Base-by-base conservation (phyloP, 805 yeast species). In the Candida krabiensis region DNA sequence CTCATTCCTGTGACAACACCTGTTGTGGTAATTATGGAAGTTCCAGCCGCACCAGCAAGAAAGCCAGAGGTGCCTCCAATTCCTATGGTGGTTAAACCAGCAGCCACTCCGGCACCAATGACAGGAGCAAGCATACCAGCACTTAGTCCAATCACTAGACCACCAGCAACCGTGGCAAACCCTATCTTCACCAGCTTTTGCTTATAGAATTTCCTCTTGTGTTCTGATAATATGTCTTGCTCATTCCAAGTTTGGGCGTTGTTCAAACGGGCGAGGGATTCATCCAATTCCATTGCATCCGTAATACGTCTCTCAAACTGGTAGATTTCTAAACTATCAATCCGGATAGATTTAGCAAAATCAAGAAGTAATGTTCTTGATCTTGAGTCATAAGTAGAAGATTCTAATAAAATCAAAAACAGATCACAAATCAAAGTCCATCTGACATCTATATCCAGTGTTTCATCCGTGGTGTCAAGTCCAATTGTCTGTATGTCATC, bases 91-190 rank as follows among this genome's bases (percentile, higher is more conserved):
- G 97, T 83, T 28, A 93, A 69, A 12, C 98, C 99, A 3, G 98
- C 98, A 2, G 98, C 99, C 19, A 93, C 57, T 54, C 99, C 99
- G 2, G 98, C 98, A 35, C 98, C 98, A 54, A 93, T 95, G 2
- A 95, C 96, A 0, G 99, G 99, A 0, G 99, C 99, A 30, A 93
- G 66, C 30, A 93, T 63, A 5, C 99, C 99, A 7, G 96, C 98
- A 43, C 96, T 87, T 14, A 93, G 68, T 2, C 99, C 99, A 41
- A 93, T 77, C 2, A 93, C 96, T 16, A 93, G 67, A 1, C 96
- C 90, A 2, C 99, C 99, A 19, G 98, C 98, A 12, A 90, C 73
- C 6, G 98, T 93, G 0, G 99, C 99, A 33, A 93, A 66, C 1
- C 98, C 99, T 45, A 93, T 86, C 54, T 86, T 89, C 36, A 88